Evolutionary conservation across 495 filamentous ascomycete species (phyloP), one percentile per base, ranked within the genome.

Genomic region (Talaromyces borbonicus): DNA sequence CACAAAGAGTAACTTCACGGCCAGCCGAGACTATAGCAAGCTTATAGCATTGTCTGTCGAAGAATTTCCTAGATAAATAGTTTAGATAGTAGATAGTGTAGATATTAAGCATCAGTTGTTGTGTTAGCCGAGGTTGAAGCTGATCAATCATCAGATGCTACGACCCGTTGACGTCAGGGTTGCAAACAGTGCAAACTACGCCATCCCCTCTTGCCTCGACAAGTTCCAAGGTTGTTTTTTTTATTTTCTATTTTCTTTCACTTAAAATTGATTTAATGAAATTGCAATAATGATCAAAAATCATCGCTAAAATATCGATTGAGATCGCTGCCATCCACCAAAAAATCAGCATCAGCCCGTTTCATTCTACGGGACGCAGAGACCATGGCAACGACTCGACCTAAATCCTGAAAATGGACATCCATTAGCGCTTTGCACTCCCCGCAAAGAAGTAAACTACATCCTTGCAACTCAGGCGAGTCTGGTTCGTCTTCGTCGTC

Each of bases 371-470:
- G 8, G 41, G 22, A 0, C n/a, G n/a, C 30, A 14, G 43, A 7
- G 14, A 46, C 53, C 20, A 11, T 43, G 9, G 47, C 38, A 7
- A 62, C 46, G 38, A 68, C 47, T 45, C 51, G 50, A 20, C 46
- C 51, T 40, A 71, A 18, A 49, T 61, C 49, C 1, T 61, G 62
- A 7, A 52, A 42, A 20, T 55, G 47, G 6, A 29, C 53, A 2
- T 46, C 36, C 19, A 63, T 43, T 32, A 64, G 35, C 1, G 54
- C 52, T 19, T 55, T 56, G 43, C 67, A 71, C 1, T 33, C 36
- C 40, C 66, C 60, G 27, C 69, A 72, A 5, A 72, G 52, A 27
- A 56, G 33, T 26, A 72, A 38, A 8, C 68, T 66, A 44, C 71
- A 72, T 0, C 69, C 67, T n/a, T 29, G 15, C 24, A 36, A 41